phyloP scores from a whole-genome alignment of 2,329 filamentous ascomycete species.

The Pseudocercospora musae region DNA sequence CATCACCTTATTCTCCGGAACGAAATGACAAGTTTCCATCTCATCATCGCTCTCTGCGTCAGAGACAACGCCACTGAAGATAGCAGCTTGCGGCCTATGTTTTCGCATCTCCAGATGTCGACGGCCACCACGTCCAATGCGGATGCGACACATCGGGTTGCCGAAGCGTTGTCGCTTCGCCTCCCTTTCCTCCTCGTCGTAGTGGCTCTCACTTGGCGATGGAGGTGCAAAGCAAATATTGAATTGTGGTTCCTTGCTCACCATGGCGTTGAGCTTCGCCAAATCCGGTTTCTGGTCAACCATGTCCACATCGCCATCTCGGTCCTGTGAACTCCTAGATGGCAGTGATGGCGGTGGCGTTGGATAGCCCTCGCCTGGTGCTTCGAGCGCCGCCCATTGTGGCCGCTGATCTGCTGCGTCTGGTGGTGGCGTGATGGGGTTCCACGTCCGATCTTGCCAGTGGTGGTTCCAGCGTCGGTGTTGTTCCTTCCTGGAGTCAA shows the following conservation, averaged over 20 bases:
- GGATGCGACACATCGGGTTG: constrained; percentile 70
- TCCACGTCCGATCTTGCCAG: constrained; percentile 82
- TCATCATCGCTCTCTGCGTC: constrained; percentile 79
- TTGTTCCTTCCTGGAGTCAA: constrained; percentile 82
- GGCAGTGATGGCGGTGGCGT: constrained; percentile 48
- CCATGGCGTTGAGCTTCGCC: constrained; percentile 15
- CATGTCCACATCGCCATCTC: constrained; percentile 40
- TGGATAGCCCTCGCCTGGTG: constrained; percentile 34
- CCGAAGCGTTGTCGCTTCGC: constrained; percentile 18
- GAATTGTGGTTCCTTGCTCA: constrained; percentile 24
- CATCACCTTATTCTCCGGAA: constrained; percentile 53
- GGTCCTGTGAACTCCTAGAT: constrained; percentile 39
- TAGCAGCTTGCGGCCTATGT: constrained; percentile 23
- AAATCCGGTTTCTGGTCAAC: constrained; percentile 27
- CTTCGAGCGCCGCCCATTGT: constrained; percentile 31
- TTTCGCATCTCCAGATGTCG: constrained; percentile 72
- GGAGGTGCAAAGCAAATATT: constrained; percentile 24
- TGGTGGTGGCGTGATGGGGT: constrained; percentile 74
- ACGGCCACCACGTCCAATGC: constrained; percentile 79
- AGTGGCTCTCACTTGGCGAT: constrained; percentile 6
- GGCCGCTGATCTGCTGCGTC: constrained; percentile 45
- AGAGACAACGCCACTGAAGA: constrained; percentile 50
- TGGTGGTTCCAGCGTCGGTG: constrained; percentile 90
- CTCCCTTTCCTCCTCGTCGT: constrained; percentile 16
- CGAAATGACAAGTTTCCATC: constrained; percentile 45